Conservation (phyloP, 2,329 filamentous ascomycete genomes). For the Fusarium compactum region DNA sequence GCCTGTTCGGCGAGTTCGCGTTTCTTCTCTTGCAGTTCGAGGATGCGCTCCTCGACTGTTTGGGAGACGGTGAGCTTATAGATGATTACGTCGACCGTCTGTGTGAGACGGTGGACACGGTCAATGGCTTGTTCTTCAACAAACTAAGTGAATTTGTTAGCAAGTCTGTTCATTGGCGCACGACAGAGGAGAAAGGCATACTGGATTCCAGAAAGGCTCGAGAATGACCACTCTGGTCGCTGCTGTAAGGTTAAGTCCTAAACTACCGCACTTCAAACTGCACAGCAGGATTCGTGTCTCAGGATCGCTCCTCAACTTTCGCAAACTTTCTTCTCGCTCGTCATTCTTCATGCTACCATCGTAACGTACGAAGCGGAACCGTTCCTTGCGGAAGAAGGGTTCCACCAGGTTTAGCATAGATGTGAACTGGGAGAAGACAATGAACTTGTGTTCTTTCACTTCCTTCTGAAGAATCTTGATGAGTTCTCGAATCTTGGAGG, state of each 20-base stretch:
- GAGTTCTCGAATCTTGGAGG: constrained; percentile 92
- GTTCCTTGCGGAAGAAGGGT: constrained; percentile 82
- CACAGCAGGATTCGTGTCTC: constrained; percentile 87
- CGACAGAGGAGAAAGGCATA: constrained; percentile 57
- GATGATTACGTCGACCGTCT: constrained; percentile 93
- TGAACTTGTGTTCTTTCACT: constrained; percentile 88
- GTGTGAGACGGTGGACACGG: constrained; percentile 96
- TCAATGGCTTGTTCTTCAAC: constrained; percentile 99
- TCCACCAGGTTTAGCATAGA: constrained; percentile 98
- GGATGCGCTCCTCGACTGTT: constrained; percentile 92
- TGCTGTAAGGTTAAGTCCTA: constrained; percentile 94
- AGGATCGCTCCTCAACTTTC: constrained; percentile 79
- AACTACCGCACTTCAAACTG: constrained; percentile 90
- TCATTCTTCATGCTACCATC: constrained; percentile 97
- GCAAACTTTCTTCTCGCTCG: constrained; percentile 85
- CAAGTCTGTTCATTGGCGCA: neutral
- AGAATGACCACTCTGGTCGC: constrained; percentile 94
- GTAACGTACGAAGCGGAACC: constrained; percentile 87
- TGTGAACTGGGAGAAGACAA: constrained; percentile 98
- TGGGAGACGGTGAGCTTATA: constrained; percentile 91
- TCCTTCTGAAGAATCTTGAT: constrained; percentile 85
- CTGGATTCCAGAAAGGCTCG: constrained; percentile 98
- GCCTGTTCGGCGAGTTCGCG: constrained; percentile 90
- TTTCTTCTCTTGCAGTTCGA: constrained; percentile 96
- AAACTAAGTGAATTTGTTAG: constrained; percentile 67